Conservation (phyloP, 2,329 filamentous ascomycete species). For the Colletotrichum theobromicola region DNA sequence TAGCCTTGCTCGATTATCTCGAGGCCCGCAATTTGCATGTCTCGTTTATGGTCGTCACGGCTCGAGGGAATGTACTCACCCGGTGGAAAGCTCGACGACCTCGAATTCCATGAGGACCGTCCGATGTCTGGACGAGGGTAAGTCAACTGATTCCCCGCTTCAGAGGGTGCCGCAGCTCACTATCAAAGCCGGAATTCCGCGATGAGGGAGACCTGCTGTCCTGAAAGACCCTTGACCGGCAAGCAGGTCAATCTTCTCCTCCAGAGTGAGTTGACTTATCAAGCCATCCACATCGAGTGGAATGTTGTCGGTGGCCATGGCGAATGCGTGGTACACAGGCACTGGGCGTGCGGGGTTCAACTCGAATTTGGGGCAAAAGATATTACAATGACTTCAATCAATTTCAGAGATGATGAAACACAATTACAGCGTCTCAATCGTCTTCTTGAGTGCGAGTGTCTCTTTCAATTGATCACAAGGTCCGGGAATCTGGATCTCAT, state of each 20-base stretch:
- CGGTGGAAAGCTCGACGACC: constrained; percentile 11
- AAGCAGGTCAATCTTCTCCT: constrained; percentile 23
- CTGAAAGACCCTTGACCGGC: constrained; percentile 20
- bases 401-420: background rate
- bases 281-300: constrained; percentile 16
- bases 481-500: background rate
- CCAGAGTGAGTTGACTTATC: constrained; percentile 16
- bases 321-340: background rate
- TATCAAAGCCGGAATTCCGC: constrained; percentile 9
- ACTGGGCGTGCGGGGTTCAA: background rate
- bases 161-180: background rate
- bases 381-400: background rate
- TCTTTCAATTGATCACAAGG: background rate
- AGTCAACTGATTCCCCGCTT: background rate
- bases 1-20: background rate
- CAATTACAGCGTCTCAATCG: background rate
- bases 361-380: background rate
- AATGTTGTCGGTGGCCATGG: background rate
- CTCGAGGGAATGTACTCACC: no score
- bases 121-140: background rate
- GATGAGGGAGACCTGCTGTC: constrained; percentile 19
- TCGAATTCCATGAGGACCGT: constrained; percentile 15
- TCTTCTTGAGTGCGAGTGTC: background rate
- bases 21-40: background rate
- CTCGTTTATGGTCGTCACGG: no score